Evolutionary conservation across 345 rosid species (phyloP), one percentile per base, ranked within the genome.

Genomic region (Eucalyptus virginea): DNA sequence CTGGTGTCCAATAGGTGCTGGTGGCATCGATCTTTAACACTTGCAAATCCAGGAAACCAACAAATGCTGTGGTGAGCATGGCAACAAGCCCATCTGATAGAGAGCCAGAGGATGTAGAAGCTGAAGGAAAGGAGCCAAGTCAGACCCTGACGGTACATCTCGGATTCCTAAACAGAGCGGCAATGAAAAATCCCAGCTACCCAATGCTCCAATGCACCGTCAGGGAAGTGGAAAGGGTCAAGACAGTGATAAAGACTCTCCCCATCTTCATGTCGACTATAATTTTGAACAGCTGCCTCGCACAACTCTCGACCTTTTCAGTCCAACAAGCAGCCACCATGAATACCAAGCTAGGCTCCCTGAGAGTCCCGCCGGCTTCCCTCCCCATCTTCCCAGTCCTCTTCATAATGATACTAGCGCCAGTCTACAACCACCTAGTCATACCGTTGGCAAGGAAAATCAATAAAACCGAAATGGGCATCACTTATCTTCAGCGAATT

Each of bases 271-370:
- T 94, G 96, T 96, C 97, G 14, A 95, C 98, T 42, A 97, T 98
- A 90, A 95, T 96, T 96, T 93, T 98, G 47, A 96, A 96, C 89
- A 94, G 98, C 88, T 98, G 99, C 91, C 96, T 98, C n/a, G 98
- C 98, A 90, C 99, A 98, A 90, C 99, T 98, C 88, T 96, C 98
- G 3, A 96, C 98, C 40, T 98, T 98, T 87, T 98, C 99, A 3
- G 95, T 96, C 88, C 99, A 98, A 83, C 99, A 98, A 94, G 97
- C 98, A 80, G 94, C 99, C 62, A 96, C 98, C 24, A 96, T 96
- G 99, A 91, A 96, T 88, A 96, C 98, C n/a, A 93, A 90, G 89
- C 90, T 96, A 17, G 98, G 97, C 45, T 93, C 95, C 86, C 88
- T 96, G 17, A 92, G 88, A 77, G 95, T 98, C 86, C 97, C 99